These are phyloP conservation scores for Strobilomyces dryophilus DNA, from an alignment of 768 basidiomycete species.

Conservation along the genomic window DNA sequence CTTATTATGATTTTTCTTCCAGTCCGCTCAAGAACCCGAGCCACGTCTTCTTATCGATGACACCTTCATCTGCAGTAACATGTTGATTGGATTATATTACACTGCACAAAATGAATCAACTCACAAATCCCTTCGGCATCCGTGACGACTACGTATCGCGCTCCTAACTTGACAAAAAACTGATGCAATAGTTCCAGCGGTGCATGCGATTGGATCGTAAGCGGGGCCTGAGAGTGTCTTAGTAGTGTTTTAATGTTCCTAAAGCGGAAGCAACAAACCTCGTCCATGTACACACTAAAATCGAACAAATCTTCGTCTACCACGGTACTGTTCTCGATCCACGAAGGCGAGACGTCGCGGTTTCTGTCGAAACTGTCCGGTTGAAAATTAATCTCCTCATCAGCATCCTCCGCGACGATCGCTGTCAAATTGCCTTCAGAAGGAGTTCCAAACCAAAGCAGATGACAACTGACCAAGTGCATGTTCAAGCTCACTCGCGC, in stretches of 20 bases:
- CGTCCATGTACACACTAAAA: constrained; percentile 87
- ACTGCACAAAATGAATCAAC: constrained; percentile 20
- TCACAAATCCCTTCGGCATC: constrained; percentile 80
- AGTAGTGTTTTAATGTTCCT: neutral
- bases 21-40: constrained; percentile 78
- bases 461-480: constrained; percentile 61
- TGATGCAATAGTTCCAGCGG: constrained; percentile 92
- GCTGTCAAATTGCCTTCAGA: constrained; percentile 37
- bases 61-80: constrained; percentile 63
- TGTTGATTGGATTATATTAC: neutral
- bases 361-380: constrained; percentile 38
- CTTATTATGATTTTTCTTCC: constrained; percentile 47
- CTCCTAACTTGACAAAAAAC: constrained; percentile 91
- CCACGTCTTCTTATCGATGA: constrained; percentile 95
- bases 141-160: constrained; percentile 81
- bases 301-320: constrained; percentile 57
- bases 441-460: neutral
- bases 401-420: constrained; percentile 70
- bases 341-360: constrained; percentile 48
- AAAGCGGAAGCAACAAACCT: constrained; percentile 41
- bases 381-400: constrained; percentile 65
- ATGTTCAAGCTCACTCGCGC: constrained; percentile 90
- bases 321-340: constrained; percentile 36
- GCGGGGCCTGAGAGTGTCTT: constrained; percentile 59
- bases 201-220: constrained; percentile 78